Evolutionary conservation across 306 rosid genomes (phyloP), one percentile per base, ranked within the genome.

Genomic region (Mimosa pudica): DNA sequence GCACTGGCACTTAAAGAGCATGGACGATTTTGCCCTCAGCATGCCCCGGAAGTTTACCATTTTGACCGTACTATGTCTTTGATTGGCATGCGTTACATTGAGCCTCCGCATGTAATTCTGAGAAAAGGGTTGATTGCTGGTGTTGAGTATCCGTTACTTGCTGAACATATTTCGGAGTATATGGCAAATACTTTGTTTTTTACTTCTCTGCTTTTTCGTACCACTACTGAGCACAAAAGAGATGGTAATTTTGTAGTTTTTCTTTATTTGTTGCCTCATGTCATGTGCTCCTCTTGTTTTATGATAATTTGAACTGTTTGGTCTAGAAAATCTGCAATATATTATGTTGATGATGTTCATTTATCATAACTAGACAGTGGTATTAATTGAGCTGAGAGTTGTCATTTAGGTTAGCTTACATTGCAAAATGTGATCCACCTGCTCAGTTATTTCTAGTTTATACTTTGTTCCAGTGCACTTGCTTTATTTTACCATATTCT

Each of bases 111-210:
- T 69, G 89, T 94, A 74, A 94, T 94, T 57, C 81, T 94, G 55
- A 84, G 98, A 61, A 94, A 94, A 83, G 98, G 98, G 38, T 84
- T 94, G 86, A 86, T 92, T 79, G 97, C 97, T 46, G 97, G 97
- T 4, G 73, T 83, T 74, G 91, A 92, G 83, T 92, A 92, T 81
- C 98, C 95, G 51, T 62, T 87, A 67, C 83, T 94, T 54, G 93
- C 94, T 5, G 80, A 91, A 10, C 95, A 94, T 79, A 80, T 94
- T 49, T 85, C 97, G 17, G 93, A 87, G 45, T 94, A 80, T 84
- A 89, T 94, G 94, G 90, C 98, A 0, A 91, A 77, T 64, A 89
- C 97, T 8, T 90, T 92, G 73, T 94, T 91, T 71, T 88, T 85
- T 80, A 92, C 98, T 1, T 94, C 98, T 70, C 90, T 94, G 62